These are phyloP conservation scores for Boletus edulis DNA, from an alignment of 768 basidiomycete species.

Conservation along the genomic window DNA sequence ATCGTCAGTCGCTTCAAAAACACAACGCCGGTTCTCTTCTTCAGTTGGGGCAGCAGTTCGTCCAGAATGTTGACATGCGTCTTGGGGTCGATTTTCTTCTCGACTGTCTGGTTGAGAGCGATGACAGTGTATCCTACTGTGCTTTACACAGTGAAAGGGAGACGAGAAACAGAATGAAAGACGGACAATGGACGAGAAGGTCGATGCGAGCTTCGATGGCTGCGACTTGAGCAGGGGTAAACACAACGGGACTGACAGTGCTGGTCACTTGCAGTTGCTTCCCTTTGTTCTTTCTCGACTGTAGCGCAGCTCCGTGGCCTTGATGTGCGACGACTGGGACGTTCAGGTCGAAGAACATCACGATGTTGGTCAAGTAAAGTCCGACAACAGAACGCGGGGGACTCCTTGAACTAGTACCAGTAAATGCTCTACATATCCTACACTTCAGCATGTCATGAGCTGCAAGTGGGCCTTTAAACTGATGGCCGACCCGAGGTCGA, in stretches of 20 bases:
- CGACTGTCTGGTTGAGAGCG: conserved; percentile 70
- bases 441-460: too few species aligned
- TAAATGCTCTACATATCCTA: too few species aligned
- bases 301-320: conserved; percentile 7
- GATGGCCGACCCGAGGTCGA: too few species aligned
- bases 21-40: conserved; percentile 55
- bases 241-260: conserved; percentile 27
- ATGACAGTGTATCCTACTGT: conserved; percentile 86
- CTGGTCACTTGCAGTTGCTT: conserved; percentile 35
- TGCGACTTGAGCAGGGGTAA: conserved; percentile 53
- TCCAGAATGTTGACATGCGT: conserved; percentile 65
- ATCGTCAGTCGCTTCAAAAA: conserved; percentile 79
- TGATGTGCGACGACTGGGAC: conserved; percentile 43
- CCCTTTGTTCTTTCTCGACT: conserved; percentile 29
- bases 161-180: not conserved
- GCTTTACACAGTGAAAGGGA: conserved; percentile 6
- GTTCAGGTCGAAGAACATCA: conserved; percentile 70
- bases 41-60: conserved; percentile 55
- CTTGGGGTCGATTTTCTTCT: conserved; percentile 71
- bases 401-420: too few species aligned
- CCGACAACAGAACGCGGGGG: too few species aligned
- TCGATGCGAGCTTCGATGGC: conserved; percentile 65
- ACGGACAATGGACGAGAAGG: conserved; percentile 70
- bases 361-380: too few species aligned
- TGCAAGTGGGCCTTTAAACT: too few species aligned